Conservation (phyloP, 2,329 filamentous ascomycete species). For the Pseudopyricularia javanii region DNA sequence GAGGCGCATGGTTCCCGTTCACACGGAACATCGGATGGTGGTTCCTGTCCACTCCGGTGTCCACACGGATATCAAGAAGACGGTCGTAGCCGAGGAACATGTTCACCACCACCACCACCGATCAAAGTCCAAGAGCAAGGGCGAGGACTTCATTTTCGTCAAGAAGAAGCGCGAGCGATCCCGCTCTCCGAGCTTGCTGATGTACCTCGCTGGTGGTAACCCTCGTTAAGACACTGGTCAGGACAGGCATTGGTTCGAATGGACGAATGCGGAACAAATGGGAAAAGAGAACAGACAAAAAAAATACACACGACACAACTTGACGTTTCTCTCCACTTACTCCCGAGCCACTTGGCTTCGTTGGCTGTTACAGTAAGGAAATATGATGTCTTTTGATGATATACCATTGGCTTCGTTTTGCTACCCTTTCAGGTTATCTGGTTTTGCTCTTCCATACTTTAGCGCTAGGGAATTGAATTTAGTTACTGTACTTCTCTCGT, state of each 20-base stretch:
- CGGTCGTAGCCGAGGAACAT: slow-evolving; percentile 33
- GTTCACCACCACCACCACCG: slow-evolving; percentile 28
- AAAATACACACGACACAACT: background rate
- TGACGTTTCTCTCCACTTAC: background rate
- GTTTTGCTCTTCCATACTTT: background rate
- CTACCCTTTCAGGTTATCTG: background rate
- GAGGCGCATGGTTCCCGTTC: slow-evolving; percentile 18
- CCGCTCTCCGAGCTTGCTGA: slow-evolving; percentile 42
- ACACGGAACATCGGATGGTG: too few species aligned
- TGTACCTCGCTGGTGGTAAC: slow-evolving; percentile 42
- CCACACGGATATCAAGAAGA: slow-evolving; percentile 43
- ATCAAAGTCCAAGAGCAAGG: slow-evolving; percentile 24
- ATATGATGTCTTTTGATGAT: background rate
- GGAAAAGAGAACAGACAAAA: background rate
- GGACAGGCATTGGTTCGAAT: background rate
- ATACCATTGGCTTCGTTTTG: background rate
- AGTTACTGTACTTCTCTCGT: background rate
- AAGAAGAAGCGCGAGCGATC: slow-evolving; percentile 45
- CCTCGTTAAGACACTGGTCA: background rate
- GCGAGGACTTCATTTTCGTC: slow-evolving; percentile 23
- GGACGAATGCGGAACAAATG: background rate
- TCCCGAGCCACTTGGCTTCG: background rate
- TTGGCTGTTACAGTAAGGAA: background rate
- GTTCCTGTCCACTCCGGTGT: too few species aligned
- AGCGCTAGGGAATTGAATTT: slow-evolving; percentile 2